A percentile compares a stretch with the other conserved stretches of the same genome.
phyloP scores from a whole-genome alignment of 495 filamentous ascomycete species.

The Gamarada debralockiae region DNA sequence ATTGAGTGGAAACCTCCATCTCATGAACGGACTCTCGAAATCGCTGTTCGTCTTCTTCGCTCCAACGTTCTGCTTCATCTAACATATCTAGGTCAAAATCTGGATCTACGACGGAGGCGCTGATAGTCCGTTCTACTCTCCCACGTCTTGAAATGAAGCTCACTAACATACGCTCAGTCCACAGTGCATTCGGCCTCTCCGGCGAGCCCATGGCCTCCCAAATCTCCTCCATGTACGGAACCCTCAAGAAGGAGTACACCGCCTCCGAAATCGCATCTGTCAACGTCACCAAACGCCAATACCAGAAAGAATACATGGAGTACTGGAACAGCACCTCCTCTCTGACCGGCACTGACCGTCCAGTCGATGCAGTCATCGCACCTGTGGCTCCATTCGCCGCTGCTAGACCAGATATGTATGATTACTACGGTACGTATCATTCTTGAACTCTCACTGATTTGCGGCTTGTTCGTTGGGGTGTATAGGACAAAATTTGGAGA shows the following conservation, averaged over 20 bases:
- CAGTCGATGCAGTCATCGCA: constrained; percentile 49
- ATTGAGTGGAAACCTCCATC: constrained; percentile 23
- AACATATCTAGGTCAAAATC: constrained; percentile 28
- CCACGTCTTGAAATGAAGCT: background rate
- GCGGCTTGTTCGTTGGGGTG: background rate
- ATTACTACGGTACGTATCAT: constrained; percentile 35
- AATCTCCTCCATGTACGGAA: constrained; percentile 30
- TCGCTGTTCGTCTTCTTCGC: constrained; percentile 9
- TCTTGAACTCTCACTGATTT: background rate
- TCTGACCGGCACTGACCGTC: constrained; percentile 51
- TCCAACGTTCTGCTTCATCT: background rate
- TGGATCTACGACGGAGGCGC: constrained; percentile 47
- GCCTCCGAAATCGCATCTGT: constrained; percentile 46
- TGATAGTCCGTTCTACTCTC: constrained; percentile 6
- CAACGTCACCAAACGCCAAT: constrained; percentile 55
- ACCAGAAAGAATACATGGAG: constrained; percentile 53
- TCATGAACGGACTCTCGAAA: constrained; percentile 7
- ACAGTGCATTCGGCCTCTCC: constrained; percentile 40
- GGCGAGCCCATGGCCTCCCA: constrained; percentile 48
- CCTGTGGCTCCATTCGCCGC: constrained; percentile 21
- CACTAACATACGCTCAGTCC: background rate
- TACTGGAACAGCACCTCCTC: constrained; percentile 62
- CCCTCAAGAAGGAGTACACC: constrained; percentile 31
- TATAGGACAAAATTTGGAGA: constrained; percentile 7
- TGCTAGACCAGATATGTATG: constrained; percentile 43